Evolutionary conservation across 2,329 filamentous ascomycete species (phyloP).

Genomic region (Alternaria dauci): DNA sequence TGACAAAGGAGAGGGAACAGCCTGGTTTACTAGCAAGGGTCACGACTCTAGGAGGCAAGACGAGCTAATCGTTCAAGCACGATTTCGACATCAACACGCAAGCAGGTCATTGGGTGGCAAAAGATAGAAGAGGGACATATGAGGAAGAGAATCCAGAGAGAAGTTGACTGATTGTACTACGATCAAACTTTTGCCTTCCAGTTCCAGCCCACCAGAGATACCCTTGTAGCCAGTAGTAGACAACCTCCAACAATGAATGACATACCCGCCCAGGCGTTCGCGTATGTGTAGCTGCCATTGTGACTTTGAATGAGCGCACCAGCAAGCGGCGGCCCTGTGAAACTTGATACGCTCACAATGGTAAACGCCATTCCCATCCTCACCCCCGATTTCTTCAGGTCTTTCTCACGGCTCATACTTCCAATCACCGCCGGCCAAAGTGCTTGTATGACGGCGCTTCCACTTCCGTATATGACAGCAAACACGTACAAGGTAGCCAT

Average conservation of each 20-base stretch:
- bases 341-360: conserved; percentile 46
- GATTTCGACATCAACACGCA: background rate
- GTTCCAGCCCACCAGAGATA: conserved; percentile 40
- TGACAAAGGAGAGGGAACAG: conserved; percentile 40
- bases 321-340: conserved; percentile 48
- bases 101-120: background rate
- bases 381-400: conserved; percentile 45
- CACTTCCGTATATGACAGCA: conserved; percentile 43
- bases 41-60: conserved; percentile 30
- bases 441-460: conserved; percentile 41
- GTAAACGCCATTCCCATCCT: conserved; percentile 51
- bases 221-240: conserved; percentile 38
- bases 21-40: conserved; percentile 37
- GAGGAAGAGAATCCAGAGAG: background rate
- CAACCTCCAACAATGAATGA: conserved; percentile 41
- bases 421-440: conserved; percentile 41
- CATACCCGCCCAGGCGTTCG: conserved; percentile 49
- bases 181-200: conserved; percentile 38
- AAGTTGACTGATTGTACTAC: background rate
- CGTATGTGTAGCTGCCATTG: conserved; percentile 42
- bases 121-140: background rate
- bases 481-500: conserved; percentile 40
- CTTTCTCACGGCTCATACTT: conserved; percentile 42
- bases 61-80: conserved; percentile 1
- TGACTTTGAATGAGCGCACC: conserved; percentile 44